Percentiles rank a stretch among this genome's conserved stretches.
These are phyloP conservation scores for Microdochium bolleyi DNA, from an alignment of 2,329 filamentous ascomycete species.

Conservation along the genomic window DNA sequence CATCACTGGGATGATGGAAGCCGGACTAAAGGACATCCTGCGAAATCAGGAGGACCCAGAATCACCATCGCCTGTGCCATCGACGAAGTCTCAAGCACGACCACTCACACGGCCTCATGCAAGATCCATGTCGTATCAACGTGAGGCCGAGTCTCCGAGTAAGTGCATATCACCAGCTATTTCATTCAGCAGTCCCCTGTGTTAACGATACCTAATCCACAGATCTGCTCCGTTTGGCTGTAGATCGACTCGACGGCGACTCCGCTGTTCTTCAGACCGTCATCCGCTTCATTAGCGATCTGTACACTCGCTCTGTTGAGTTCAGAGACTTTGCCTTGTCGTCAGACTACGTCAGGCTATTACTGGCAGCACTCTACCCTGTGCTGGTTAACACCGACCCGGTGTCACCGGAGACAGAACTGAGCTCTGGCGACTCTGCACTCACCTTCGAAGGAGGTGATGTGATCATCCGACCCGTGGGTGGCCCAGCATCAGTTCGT, in stretches of 20 bases:
- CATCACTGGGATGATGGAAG: slow-evolving; percentile 80
- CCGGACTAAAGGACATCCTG: slow-evolving; percentile 66
- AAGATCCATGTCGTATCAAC: slow-evolving; percentile 59
- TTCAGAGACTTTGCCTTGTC: slow-evolving; percentile 78
- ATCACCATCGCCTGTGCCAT: slow-evolving; percentile 30
- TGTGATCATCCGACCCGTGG: slow-evolving; percentile 72
- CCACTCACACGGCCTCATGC: slow-evolving; percentile 30
- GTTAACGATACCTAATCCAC: background rate
- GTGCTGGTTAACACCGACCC: slow-evolving; percentile 80
- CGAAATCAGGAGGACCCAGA: slow-evolving; percentile 53
- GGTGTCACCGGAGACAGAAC: slow-evolving; percentile 74
- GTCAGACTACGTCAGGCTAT: slow-evolving; percentile 73
- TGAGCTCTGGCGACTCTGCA: slow-evolving; percentile 74
- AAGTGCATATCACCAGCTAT: slow-evolving; percentile 16
- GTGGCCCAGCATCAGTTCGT: slow-evolving; percentile 47
- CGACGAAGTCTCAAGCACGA: background rate
- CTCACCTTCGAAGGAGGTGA: slow-evolving; percentile 82
- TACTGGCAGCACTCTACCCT: slow-evolving; percentile 78
- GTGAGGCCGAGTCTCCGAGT: slow-evolving; percentile 49
- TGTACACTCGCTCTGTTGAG: slow-evolving; percentile 66
- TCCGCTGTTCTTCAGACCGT: slow-evolving; percentile 65
- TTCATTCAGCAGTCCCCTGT: background rate
- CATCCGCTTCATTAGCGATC: slow-evolving; percentile 68
- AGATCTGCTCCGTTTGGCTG: slow-evolving; percentile 20
- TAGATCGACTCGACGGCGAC: slow-evolving; percentile 44